Percentiles rank a stretch among this genome's conserved stretches.
phyloP scores from a whole-genome alignment of 352 stramenopile species.

The Globisporangium recalcitrans region DNA sequence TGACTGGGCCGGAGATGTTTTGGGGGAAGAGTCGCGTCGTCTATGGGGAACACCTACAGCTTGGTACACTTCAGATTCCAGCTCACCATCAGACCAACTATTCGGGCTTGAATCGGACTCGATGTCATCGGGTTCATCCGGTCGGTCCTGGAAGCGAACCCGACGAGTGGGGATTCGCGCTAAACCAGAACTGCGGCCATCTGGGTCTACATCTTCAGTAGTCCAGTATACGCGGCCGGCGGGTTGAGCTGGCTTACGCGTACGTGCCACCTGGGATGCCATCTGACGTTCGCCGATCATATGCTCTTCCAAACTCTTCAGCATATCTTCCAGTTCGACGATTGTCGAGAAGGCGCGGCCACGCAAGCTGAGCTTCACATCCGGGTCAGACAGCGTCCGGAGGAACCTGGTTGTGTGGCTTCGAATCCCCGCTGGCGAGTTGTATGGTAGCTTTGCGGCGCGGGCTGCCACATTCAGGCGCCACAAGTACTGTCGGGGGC shows the following conservation, averaged over 20 bases:
- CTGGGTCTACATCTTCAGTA: not conserved
- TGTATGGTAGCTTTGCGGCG: not conserved
- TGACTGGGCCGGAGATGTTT: too few relatives aligned
- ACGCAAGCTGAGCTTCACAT: not conserved
- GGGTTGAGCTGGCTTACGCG: not conserved
- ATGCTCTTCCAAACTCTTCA: not conserved
- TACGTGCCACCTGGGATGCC: not conserved
- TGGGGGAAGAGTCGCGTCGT: not conserved
- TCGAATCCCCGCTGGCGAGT: not conserved
- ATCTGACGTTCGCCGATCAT: not conserved
- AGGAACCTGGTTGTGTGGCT: not conserved
- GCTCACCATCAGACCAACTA: not conserved
- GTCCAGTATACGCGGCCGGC: not conserved
- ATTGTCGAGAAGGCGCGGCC: not conserved
- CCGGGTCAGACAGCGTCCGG: not conserved
- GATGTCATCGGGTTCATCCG: not conserved
- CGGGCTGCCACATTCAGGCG: not conserved
- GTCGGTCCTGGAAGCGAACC: not conserved
- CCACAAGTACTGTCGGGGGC: slow-evolving; percentile 4
- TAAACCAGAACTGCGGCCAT: not conserved
- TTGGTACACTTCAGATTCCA: not conserved
- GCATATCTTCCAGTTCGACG: not conserved
- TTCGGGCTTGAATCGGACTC: not conserved
- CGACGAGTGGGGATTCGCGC: too few relatives aligned
- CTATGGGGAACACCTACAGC: not conserved